Conservation (phyloP, 192 early-diverging fungal species). For the Coemansia sp. region DNA sequence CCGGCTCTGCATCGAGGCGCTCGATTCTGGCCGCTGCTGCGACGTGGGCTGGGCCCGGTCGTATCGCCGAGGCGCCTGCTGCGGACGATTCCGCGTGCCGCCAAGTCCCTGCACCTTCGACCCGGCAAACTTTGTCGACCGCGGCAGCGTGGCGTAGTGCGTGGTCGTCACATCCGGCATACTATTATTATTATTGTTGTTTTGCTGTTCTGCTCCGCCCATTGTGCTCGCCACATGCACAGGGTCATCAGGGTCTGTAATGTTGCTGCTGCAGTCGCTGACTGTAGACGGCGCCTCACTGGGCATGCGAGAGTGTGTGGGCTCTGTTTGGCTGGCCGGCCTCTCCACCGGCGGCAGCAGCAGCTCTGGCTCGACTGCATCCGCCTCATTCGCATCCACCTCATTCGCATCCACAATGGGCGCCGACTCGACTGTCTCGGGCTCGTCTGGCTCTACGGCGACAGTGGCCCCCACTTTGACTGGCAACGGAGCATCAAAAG, state of each 20-base stretch:
- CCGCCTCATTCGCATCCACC: background rate
- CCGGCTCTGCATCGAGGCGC: conserved; percentile 11
- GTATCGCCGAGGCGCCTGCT: conserved; percentile 23
- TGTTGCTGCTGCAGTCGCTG: conserved; percentile 8
- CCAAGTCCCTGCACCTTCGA: conserved; percentile 13
- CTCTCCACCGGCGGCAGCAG: background rate
- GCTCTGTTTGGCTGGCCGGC: background rate
- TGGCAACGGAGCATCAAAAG: background rate
- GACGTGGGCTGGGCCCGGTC: conserved; percentile 3
- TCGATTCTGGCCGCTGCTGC: background rate
- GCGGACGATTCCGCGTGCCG: conserved; percentile 31
- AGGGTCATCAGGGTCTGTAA: conserved; percentile 19
- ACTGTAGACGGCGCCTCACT: background rate
- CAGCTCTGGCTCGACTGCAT: background rate
- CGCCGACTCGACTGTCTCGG: background rate
- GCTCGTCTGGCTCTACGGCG: background rate
- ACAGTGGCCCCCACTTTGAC: background rate
- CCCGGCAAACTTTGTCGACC: conserved; percentile 2
- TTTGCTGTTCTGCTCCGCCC: background rate
- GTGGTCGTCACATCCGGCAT: background rate
- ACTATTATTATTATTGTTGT: background rate
- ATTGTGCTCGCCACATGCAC: conserved; percentile 17
- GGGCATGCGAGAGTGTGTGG: background rate
- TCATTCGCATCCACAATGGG: background rate
- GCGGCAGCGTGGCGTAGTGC: conserved; percentile 1